phyloP scores from a whole-genome alignment of 2,329 filamentous ascomycete genomes.

The Corinectria fuckeliana region DNA sequence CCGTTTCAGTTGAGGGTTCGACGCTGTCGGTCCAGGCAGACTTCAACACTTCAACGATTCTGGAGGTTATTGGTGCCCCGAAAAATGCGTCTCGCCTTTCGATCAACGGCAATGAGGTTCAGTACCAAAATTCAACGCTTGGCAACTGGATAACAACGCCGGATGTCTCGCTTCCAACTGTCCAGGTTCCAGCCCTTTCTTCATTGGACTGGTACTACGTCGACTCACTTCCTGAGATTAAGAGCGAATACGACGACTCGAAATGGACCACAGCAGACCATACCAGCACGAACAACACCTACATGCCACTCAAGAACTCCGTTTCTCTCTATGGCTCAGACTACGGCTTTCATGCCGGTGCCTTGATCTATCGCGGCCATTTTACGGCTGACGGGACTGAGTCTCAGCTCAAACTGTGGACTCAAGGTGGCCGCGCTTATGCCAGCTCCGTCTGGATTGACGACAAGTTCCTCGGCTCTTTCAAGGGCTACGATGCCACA shows the following conservation, averaged over 20 bases:
- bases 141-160: conserved; percentile 59
- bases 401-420: conserved; percentile 60
- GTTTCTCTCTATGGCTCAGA: conserved; percentile 72
- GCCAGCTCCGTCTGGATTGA: conserved; percentile 73
- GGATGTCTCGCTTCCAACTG: conserved; percentile 56
- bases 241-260: conserved; percentile 69
- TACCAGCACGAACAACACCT: conserved; percentile 65
- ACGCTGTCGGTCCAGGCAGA: conserved; percentile 71
- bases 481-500: conserved; percentile 59
- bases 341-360: conserved; percentile 76
- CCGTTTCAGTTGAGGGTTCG: conserved; percentile 60
- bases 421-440: conserved; percentile 72
- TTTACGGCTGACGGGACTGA: conserved; percentile 71
- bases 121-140: conserved; percentile 46
- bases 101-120: conserved; percentile 48
- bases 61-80: conserved; percentile 73
- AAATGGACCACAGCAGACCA: conserved; percentile 68
- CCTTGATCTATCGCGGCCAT: conserved; percentile 72
- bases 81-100: conserved; percentile 52
- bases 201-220: conserved; percentile 71
- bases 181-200: conserved; percentile 62
- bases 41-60: conserved; percentile 69
- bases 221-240: conserved; percentile 74
- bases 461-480: conserved; percentile 67
- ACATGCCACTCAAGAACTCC: conserved; percentile 63